A percentile compares a stretch with the other conserved stretches of the same genome.
Conservation (phyloP, 2,329 filamentous ascomycete species). For the Lachnellula subtilissima region DNA sequence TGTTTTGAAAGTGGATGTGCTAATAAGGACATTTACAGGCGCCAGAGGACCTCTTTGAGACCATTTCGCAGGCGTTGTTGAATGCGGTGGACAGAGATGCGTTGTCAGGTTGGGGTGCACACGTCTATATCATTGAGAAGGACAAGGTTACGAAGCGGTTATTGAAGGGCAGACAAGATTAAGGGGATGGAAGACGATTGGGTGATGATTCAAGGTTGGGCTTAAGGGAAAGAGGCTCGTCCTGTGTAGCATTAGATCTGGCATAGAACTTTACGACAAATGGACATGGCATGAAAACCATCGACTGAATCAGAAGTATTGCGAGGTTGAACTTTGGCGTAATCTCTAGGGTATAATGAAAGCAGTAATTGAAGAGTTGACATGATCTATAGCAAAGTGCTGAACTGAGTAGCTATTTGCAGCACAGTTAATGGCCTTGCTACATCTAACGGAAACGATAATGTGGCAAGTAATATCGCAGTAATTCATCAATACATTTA, state of each 20-base stretch:
- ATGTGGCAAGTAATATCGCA: no score
- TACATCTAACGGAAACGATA: no score
- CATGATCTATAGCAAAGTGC: no score
- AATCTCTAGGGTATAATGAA: no score
- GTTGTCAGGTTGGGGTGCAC: slow-evolving; percentile 93
- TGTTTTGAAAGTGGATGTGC: neutral
- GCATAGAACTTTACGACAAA: slow-evolving; percentile 19
- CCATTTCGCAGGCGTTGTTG: slow-evolving; percentile 89
- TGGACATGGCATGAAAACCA: slow-evolving; percentile 13
- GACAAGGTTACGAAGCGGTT: slow-evolving; percentile 99
- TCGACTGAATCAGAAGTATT: neutral
- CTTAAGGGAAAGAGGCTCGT: slow-evolving; percentile 7
- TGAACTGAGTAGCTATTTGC: no score
- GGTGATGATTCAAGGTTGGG: slow-evolving; percentile 6
- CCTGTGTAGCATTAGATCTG: slow-evolving; percentile 27
- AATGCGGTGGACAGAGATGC: slow-evolving; percentile 97
- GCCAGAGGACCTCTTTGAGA: slow-evolving; percentile 96
- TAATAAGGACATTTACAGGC: slow-evolving; percentile 45
- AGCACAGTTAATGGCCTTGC: neutral
- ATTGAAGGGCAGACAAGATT: slow-evolving; percentile 96
- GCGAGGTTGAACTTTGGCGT: neutral
- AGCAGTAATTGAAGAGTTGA: no score
- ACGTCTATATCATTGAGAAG: slow-evolving; percentile 99
- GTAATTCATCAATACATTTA: slow-evolving; percentile 4
- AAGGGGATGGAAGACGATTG: slow-evolving; percentile 33